phyloP scores from a whole-genome alignment of 2,329 filamentous ascomycete genomes.

The Metarhizium guizhouense region DNA sequence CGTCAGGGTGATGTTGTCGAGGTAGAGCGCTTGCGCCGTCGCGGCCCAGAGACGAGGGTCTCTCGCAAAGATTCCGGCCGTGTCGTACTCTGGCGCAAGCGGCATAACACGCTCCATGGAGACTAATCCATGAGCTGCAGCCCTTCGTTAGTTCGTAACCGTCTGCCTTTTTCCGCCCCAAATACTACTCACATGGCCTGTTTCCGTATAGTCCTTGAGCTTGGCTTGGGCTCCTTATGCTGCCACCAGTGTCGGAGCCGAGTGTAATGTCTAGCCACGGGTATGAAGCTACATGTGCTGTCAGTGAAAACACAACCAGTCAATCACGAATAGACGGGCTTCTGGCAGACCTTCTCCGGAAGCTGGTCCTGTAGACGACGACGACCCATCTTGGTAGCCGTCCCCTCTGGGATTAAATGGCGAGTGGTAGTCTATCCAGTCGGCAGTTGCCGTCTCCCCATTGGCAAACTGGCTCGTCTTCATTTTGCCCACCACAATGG shows the following conservation, averaged over 20 bases:
- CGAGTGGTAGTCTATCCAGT: conserved; percentile 29
- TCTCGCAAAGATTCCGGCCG: conserved; percentile 31
- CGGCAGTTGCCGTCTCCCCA: conserved; percentile 32
- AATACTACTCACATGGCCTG: conserved; percentile 21
- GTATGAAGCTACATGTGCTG: conserved; percentile 22
- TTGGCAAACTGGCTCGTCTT: conserved; percentile 37
- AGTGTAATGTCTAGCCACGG: conserved; percentile 36
- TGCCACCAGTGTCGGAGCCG: conserved; percentile 36
- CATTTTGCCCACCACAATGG: conserved; percentile 37
- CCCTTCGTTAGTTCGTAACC: background rate
- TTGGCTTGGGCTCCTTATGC: conserved; percentile 34
- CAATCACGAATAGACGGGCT: too few relatives aligned
- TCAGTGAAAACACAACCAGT: background rate
- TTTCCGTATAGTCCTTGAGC: conserved; percentile 37
- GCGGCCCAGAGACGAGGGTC: conserved; percentile 24
- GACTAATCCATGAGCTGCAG: conserved; percentile 25
- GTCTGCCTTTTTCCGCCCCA: background rate
- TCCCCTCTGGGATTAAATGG: conserved; percentile 38
- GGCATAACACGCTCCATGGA: conserved; percentile 30
- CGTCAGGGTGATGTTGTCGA: conserved; percentile 23
- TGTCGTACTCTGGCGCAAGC: conserved; percentile 31
- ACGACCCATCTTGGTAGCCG: conserved; percentile 36
- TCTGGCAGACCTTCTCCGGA: conserved; percentile 5
- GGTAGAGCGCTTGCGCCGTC: conserved; percentile 21
- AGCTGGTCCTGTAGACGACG: conserved; percentile 21